Conservation (phyloP, 106 monocot species). For the Apostasia ramifera region DNA sequence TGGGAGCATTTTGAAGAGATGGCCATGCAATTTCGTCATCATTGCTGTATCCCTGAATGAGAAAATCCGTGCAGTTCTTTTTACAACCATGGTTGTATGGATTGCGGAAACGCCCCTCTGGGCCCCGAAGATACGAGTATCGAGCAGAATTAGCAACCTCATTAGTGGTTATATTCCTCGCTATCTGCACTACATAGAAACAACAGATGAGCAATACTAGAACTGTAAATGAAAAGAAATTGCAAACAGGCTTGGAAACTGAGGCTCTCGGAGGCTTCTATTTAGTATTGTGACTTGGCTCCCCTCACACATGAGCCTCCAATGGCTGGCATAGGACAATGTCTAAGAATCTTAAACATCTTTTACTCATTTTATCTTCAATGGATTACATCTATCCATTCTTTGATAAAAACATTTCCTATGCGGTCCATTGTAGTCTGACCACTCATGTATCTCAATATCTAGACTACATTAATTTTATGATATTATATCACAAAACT, state of each 20-base stretch:
- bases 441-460: too few species aligned
- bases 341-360: too few species aligned
- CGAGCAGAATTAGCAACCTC: slow-evolving; percentile 68
- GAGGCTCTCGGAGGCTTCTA: too few species aligned
- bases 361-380: too few species aligned
- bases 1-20: slow-evolving; percentile 38
- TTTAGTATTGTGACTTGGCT: too few species aligned
- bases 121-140: slow-evolving; percentile 76
- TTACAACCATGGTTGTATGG: slow-evolving; percentile 72
- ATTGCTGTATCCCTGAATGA: slow-evolving; percentile 50
- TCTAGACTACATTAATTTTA: too few species aligned
- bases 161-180: slow-evolving; percentile 87
- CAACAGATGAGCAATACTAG: neutral
- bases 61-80: slow-evolving; percentile 73
- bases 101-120: slow-evolving; percentile 69
- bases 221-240: neutral
- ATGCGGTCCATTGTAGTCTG: too few species aligned
- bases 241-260: neutral
- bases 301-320: too few species aligned
- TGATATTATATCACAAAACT: too few species aligned
- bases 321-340: too few species aligned
- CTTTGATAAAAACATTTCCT: too few species aligned
- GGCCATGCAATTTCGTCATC: slow-evolving; percentile 74
- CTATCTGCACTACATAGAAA: slow-evolving; percentile 40
- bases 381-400: too few species aligned